Conservation (phyloP, 2,329 filamentous ascomycete species). For the Aspergillus quadricinctus region DNA sequence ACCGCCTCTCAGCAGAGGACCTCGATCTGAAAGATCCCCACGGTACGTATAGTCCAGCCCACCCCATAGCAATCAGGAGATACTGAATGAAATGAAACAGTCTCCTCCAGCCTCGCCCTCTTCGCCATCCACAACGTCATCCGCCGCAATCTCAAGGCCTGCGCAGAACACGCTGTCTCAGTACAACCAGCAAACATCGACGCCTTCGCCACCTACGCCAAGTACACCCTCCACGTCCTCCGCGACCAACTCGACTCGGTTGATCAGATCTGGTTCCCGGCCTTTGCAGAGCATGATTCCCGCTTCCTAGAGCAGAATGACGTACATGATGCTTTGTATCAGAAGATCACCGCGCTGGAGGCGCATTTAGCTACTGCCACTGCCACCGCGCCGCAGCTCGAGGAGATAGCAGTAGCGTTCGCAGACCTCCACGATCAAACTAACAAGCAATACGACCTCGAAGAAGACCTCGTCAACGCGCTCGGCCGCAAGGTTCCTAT, state of each 20-base stretch:
- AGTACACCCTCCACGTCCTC: constrained; percentile 3
- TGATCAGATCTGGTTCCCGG: constrained; percentile 2
- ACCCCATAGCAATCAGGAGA: no score
- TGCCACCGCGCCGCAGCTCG: background rate
- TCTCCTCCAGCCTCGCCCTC: constrained; percentile 1
- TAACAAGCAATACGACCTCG: background rate
- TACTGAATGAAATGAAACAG: background rate
- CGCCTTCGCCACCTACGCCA: constrained; percentile 1
- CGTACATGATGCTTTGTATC: background rate
- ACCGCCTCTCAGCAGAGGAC: constrained; percentile 2
- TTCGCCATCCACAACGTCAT: constrained; percentile 8
- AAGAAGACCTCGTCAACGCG: background rate
- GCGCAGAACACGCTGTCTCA: background rate
- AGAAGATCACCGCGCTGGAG: background rate
- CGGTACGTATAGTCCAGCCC: background rate
- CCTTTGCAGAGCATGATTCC: background rate
- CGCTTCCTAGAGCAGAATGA: background rate
- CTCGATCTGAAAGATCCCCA: constrained; percentile 7
- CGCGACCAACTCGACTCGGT: constrained; percentile 1
- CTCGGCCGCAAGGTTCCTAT: background rate
- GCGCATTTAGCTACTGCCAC: background rate
- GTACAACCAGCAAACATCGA: background rate
- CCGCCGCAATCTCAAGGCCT: constrained; percentile 4
- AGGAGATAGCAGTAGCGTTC: background rate
- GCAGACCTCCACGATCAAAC: background rate